These are phyloP conservation scores for Zizania palustris DNA, from an alignment of 202 grass and related monocot genomes.

Conservation along the genomic window DNA sequence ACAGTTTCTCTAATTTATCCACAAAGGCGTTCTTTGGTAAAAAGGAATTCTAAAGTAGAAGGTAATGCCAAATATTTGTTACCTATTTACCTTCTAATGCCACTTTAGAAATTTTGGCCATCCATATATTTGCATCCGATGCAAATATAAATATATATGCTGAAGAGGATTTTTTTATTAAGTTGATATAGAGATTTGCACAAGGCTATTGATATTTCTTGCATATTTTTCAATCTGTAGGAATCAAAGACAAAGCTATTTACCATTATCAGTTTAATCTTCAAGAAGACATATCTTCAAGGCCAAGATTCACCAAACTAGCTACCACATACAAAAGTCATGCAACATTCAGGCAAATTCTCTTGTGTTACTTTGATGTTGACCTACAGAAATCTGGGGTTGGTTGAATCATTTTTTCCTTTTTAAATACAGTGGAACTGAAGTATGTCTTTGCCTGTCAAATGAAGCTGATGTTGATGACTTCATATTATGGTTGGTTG, in stretches of 20 bases:
- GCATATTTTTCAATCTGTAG: slow-evolving; percentile 38
- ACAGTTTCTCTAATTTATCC: background rate
- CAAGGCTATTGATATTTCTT: slow-evolving; percentile 28
- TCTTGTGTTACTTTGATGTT: slow-evolving; percentile 35
- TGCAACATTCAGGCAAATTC: slow-evolving; percentile 62
- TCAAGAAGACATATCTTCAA: slow-evolving; percentile 55
- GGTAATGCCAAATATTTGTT: background rate
- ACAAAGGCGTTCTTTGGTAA: background rate
- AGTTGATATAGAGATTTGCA: background rate
- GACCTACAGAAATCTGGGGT: background rate
- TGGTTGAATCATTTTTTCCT: slow-evolving; percentile 23
- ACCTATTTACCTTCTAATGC: background rate
- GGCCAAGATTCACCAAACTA: slow-evolving; percentile 57
- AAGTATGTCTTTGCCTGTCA: slow-evolving; percentile 62
- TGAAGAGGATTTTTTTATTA: slow-evolving; percentile 9
- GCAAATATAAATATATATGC: background rate
- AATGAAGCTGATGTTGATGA: slow-evolving; percentile 54
- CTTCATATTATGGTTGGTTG: slow-evolving; percentile 60
- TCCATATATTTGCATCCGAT: background rate
- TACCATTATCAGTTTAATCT: slow-evolving; percentile 58
- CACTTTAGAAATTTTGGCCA: background rate
- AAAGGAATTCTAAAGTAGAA: background rate
- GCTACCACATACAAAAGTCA: slow-evolving; percentile 60
- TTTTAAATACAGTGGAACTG: slow-evolving; percentile 60
- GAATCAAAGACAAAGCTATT: slow-evolving; percentile 61